Conservation (phyloP, 1,139 yeast genomes). For the Lodderomyces margitis region DNA sequence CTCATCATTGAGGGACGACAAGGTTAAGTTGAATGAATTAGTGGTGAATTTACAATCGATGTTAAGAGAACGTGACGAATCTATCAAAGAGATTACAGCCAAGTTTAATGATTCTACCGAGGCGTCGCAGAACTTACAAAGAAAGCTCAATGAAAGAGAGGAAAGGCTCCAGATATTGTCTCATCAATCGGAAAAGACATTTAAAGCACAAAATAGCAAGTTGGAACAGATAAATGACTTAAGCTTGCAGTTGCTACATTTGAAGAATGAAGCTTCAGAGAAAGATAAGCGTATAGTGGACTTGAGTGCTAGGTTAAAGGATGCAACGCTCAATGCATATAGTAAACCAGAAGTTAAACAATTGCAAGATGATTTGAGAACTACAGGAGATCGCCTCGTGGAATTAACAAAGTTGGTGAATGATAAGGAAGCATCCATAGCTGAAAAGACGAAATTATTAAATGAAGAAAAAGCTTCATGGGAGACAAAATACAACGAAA, state of each 20-base stretch:
- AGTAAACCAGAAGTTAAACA: constrained; percentile 24
- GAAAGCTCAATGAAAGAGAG: constrained; percentile 50
- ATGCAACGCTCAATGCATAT: constrained; percentile 1
- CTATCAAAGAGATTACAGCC: constrained; percentile 49
- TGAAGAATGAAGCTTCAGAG: constrained; percentile 39
- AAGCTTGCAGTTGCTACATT: constrained; percentile 37
- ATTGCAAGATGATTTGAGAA: constrained; percentile 35
- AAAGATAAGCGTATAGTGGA: constrained; percentile 26
- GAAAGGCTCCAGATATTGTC: constrained; percentile 46
- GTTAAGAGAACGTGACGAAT: constrained; percentile 60
- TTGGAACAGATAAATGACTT: constrained; percentile 60
- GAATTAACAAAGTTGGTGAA: constrained; percentile 40
- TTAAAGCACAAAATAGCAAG: constrained; percentile 63
- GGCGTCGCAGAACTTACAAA: constrained; percentile 51
- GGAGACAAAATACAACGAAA: constrained; percentile 10
- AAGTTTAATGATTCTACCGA: constrained; percentile 52
- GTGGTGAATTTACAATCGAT: constrained; percentile 62
- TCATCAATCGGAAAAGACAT: constrained; percentile 54
- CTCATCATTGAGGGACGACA: constrained; percentile 55
- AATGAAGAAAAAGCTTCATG: constrained; percentile 23
- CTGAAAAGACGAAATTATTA: constrained; percentile 37
- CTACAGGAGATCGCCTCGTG: constrained; percentile 38
- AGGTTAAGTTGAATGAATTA: constrained; percentile 55
- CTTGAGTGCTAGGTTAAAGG: constrained; percentile 21
- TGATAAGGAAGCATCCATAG: constrained; percentile 42